phyloP scores from a whole-genome alignment of 106 monocot genomes.

The Acorus gramineus region DNA sequence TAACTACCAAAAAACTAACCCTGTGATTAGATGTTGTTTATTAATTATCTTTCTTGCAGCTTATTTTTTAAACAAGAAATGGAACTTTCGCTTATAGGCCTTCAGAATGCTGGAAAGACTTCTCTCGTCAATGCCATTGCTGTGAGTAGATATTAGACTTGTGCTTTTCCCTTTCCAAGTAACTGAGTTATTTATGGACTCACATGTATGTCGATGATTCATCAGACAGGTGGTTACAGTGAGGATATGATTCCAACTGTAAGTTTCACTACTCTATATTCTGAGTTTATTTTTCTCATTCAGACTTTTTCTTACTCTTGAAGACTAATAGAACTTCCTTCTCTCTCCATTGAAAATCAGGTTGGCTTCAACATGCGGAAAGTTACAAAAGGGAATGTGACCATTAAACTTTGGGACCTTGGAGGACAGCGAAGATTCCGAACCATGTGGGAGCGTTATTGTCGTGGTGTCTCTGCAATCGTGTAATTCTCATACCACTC shows the following conservation, averaged over 20 bases:
- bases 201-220: constrained; percentile 6
- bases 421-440: constrained; percentile 89
- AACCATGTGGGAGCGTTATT: constrained; percentile 97
- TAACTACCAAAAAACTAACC: too few species aligned
- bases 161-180: background rate
- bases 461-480: constrained; percentile 97
- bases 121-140: constrained; percentile 94
- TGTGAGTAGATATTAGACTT: constrained; percentile 30
- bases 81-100: constrained; percentile 90
- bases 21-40: too few species aligned
- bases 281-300: background rate
- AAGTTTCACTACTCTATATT: constrained; percentile 20
- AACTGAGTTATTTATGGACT: background rate
- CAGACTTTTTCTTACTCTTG: background rate
- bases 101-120: constrained; percentile 98
- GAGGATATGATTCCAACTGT: constrained; percentile 99
- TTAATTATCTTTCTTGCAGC: constrained; percentile 22
- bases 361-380: constrained; percentile 97
- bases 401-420: constrained; percentile 96
- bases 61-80: constrained; percentile 98
- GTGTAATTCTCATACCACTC: constrained; percentile 32
- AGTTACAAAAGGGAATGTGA: constrained; percentile 97
- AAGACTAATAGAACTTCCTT: background rate
- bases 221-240: constrained; percentile 86
- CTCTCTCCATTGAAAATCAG: constrained; percentile 21